These are phyloP conservation scores for Sporisorium reilianum DNA, from an alignment of 1,284 basidiomycete genomes.

Conservation along the genomic window DNA sequence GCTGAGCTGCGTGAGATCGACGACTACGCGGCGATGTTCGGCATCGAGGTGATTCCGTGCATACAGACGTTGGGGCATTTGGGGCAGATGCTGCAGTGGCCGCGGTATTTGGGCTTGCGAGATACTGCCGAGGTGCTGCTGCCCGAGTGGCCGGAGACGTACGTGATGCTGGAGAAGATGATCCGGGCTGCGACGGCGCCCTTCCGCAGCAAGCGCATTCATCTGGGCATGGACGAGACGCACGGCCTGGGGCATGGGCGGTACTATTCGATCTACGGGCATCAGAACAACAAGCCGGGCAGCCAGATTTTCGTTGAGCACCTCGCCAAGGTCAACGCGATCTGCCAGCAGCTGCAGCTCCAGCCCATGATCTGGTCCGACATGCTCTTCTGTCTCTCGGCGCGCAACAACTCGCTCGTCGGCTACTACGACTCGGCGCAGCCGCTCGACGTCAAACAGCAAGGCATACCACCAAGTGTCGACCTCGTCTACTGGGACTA, in stretches of 20 bases:
- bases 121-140: constrained; percentile 70
- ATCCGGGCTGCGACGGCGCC: constrained; percentile 61
- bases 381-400: constrained; percentile 70
- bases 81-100: constrained; percentile 71
- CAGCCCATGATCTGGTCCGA: constrained; percentile 70
- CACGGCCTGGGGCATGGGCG: constrained; percentile 69
- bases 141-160: constrained; percentile 66
- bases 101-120: constrained; percentile 64
- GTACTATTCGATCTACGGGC: constrained; percentile 67
- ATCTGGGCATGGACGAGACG: constrained; percentile 61
- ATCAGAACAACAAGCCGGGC: constrained; percentile 64
- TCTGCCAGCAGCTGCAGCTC: constrained; percentile 58
- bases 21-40: constrained; percentile 62
- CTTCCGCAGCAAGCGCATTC: constrained; percentile 66
- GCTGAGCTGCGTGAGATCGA: constrained; percentile 68
- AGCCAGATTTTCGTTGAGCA: constrained; percentile 59
- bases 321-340: constrained; percentile 66
- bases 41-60: constrained; percentile 63
- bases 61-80: constrained; percentile 70
- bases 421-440: constrained; percentile 67
- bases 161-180: constrained; percentile 67
- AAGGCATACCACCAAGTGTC: constrained; percentile 64
- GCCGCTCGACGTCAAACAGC: constrained; percentile 33
- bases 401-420: constrained; percentile 68
- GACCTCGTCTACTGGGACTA: constrained; percentile 67